phyloP scores from a whole-genome alignment of 208 protist genomes.

The Entamoeba dispar region DNA sequence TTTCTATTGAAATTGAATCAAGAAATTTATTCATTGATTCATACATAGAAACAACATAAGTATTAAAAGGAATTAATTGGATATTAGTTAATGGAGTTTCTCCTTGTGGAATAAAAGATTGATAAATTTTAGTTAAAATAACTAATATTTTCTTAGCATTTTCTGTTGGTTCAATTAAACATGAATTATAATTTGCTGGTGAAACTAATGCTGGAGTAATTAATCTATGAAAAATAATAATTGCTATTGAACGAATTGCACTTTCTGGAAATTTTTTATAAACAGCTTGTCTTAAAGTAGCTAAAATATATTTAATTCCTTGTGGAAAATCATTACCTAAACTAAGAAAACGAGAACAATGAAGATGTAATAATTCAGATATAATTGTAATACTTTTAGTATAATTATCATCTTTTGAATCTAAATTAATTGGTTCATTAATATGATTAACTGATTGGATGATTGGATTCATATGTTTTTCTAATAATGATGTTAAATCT shows the following conservation, averaged over 20 bases:
- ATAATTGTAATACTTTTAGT: background rate
- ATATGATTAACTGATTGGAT: background rate
- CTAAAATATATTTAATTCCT: background rate
- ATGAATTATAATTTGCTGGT: background rate
- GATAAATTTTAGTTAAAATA: background rate
- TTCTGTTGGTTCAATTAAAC: background rate
- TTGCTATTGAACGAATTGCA: background rate
- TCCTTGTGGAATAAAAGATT: background rate
- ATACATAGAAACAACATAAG: background rate
- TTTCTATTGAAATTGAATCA: background rate
- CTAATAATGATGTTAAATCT: background rate
- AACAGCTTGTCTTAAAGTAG: background rate
- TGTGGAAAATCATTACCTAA: background rate
- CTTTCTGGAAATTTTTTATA: background rate
- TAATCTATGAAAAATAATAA: background rate
- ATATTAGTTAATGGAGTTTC: background rate
- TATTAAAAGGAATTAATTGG: background rate
- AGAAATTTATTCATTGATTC: background rate
- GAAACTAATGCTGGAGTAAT: background rate
- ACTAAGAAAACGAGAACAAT: background rate
- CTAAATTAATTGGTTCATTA: background rate
- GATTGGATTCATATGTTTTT: background rate
- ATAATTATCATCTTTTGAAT: background rate
- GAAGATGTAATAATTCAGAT: background rate
- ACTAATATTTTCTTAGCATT: background rate